Base-by-base conservation (phyloP, 2,329 filamentous ascomycete species). In the Colletotrichum karsti region DNA sequence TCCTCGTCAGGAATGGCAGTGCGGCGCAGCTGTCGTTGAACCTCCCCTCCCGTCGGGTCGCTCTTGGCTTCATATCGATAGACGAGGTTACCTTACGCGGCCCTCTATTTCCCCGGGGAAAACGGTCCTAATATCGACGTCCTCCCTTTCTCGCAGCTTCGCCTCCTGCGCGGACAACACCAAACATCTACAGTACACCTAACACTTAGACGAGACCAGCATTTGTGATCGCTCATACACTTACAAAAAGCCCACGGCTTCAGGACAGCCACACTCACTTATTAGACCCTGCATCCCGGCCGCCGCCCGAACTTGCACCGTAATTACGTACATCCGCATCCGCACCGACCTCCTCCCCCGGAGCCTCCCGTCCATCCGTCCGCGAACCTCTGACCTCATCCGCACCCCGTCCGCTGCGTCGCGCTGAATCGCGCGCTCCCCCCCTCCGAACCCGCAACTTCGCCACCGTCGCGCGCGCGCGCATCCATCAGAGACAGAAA, bases 41-140 rank as follows among this genome's bases (percentile, higher is more conserved):
- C 51, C 26, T 67, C 42, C 41, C 28, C n/a, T n/a, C n/a, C n/a
- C n/a, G n/a, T n/a, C n/a, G n/a, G n/a, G 42, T 59, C 60, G 60
- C 44, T 67, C 60, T 67, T 67, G 64, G 64, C 64, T 48, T 67
- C 64, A 67, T 59, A 15, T 59, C 39, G 53, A 59, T 64, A 53
- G 60, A 67, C 53, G 53, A 58, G 64, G 60, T 54, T 64, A 53
- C 60, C 64, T 64, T 53, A 58, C 30, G 60, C 64, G 60, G 64
- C 60, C 44, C 60, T 57, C 60, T 46, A 35, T 63, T 63, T 46
- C 46, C 44, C 60, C 64, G 51, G 60, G 53, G 39, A 37, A 48
- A 51, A 46, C 13, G 28, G 15, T 39, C 44, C 20, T n/a, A 24
- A 44, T 35, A 10, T 37, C 39, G 44, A 24, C 26, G 28, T 22